Evolutionary conservation across 169 alveolate genomes (phyloP).

Genomic region (Theileria annulata): DNA sequence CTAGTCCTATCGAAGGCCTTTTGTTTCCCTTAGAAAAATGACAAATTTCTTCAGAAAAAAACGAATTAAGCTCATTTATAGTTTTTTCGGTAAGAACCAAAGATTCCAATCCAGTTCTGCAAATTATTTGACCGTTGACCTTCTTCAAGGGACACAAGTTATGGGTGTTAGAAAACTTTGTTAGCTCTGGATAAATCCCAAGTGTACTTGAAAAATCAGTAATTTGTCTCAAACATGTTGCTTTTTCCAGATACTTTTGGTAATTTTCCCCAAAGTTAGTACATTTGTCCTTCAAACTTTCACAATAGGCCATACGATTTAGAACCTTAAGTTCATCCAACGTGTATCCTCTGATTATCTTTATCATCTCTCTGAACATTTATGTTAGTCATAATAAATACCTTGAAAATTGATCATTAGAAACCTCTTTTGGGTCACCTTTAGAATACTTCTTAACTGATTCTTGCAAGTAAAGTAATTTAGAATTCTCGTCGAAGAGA

Average conservation of each 20-base stretch:
- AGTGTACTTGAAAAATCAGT: constrained; percentile 2
- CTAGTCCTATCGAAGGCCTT: constrained; percentile 14
- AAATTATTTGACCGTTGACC: not conserved
- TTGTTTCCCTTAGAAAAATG: not conserved
- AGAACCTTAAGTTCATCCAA: constrained; percentile 14
- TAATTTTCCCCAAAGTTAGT: not conserved
- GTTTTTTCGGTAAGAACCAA: constrained; percentile 11
- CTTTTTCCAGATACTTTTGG: not conserved
- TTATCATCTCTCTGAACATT: not conserved
- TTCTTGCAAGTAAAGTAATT: not conserved
- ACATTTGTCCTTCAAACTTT: constrained; percentile 4
- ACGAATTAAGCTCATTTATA: not conserved
- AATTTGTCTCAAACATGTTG: constrained; percentile 5
- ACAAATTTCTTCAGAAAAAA: not conserved
- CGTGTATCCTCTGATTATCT: constrained; percentile 10
- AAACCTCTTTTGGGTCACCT: not conserved
- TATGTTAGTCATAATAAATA: not conserved
- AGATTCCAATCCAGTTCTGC: not conserved
- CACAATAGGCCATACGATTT: constrained; percentile 4
- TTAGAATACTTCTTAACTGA: not conserved
- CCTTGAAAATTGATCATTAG: not conserved
- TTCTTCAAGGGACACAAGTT: constrained; percentile 1
- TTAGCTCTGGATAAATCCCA: not conserved
- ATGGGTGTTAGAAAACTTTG: not conserved
- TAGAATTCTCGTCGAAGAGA: not conserved